Conservation (phyloP, 1,284 basidiomycete genomes). For the Limonomyces culmigenus region DNA sequence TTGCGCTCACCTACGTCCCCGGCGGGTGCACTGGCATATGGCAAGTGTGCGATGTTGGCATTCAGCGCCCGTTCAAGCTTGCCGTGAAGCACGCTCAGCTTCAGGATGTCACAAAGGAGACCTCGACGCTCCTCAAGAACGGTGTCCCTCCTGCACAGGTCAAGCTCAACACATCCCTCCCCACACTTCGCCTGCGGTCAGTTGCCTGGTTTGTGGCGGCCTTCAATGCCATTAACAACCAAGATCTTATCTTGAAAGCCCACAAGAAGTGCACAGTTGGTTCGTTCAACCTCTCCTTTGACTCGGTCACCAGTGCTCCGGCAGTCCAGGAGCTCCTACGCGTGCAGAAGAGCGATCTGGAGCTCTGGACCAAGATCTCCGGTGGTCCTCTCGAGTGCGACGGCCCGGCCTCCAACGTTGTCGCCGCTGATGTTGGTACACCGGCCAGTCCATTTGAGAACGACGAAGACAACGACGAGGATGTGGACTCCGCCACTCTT, state of each 20-base stretch:
- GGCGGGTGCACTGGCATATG: constrained; percentile 11
- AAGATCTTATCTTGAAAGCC: constrained; percentile 7
- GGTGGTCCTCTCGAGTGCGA: no score
- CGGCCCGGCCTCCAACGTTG: no score
- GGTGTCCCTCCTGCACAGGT: constrained; percentile 5
- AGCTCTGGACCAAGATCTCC: not conserved
- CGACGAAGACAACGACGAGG: no score
- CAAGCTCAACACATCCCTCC: constrained; percentile 6
- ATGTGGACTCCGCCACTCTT: no score
- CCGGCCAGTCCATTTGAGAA: no score
- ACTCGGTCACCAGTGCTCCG: not conserved
- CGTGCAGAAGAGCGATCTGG: not conserved
- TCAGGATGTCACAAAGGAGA: constrained; percentile 8
- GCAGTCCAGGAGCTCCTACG: not conserved
- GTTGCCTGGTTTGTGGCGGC: constrained; percentile 9
- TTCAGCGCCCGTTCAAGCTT: constrained; percentile 12
- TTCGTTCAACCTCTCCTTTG: constrained; percentile 1
- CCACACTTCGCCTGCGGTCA: constrained; percentile 6
- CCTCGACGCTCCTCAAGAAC: constrained; percentile 5
- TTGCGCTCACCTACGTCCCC: constrained; percentile 12
- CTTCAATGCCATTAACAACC: constrained; percentile 8
- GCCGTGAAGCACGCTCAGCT: constrained; percentile 6
- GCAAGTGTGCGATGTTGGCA: constrained; percentile 13
- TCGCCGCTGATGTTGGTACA: no score
- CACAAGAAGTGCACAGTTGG: not conserved